Evolutionary conservation across 2,329 filamentous ascomycete genomes (phyloP), one percentile per base, ranked within the genome.

Genomic region (Diaporthe caulivora): DNA sequence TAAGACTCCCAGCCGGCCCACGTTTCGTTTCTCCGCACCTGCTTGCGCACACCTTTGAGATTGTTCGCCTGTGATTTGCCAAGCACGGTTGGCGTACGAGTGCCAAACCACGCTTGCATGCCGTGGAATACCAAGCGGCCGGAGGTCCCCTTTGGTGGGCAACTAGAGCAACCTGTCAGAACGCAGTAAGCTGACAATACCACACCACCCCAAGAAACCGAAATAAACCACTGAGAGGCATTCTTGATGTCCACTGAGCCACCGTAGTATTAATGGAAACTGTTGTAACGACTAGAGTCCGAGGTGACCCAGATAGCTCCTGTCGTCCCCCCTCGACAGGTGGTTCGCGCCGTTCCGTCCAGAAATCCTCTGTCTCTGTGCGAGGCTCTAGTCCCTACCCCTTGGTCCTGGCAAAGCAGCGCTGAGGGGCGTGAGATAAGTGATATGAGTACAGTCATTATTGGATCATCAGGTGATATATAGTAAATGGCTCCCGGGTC

Each of bases 171-270:
- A 65, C 42, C 62, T 29, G 26, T 67, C 62, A 67, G 26, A n/a
- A 53, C 29, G 62, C 62, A 40, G 62, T 67, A 67, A 67, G 62
- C 62, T 67, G 62, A 67, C 62, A 31, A 31, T 24, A 67, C 62
- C 62, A 67, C 62, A 67, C 62, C 62, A 67, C 40, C 62, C n/a
- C 21, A 13, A 40, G 11, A 40, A 37, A 40, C 62, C 62, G 40
- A 53, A 67, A 67, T 67, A 67, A 67, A 53, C 44, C 62, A 67
- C 42, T 64, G 42, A 53, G 62, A 67, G 47, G 62, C 62, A 53
- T 67, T 40, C 47, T 53, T 2, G 5, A 24, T n/a, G 3, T 53
- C 40, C 26, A 67, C 6, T 17, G 47, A 24, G 34, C 62, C 31
- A 67, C 62, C 21, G 4, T 34, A 67, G 31, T 67, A 67, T 67